Evolutionary conservation across 176 grass and related monocot genomes (phyloP).

Genomic region (Lolium perenne): DNA sequence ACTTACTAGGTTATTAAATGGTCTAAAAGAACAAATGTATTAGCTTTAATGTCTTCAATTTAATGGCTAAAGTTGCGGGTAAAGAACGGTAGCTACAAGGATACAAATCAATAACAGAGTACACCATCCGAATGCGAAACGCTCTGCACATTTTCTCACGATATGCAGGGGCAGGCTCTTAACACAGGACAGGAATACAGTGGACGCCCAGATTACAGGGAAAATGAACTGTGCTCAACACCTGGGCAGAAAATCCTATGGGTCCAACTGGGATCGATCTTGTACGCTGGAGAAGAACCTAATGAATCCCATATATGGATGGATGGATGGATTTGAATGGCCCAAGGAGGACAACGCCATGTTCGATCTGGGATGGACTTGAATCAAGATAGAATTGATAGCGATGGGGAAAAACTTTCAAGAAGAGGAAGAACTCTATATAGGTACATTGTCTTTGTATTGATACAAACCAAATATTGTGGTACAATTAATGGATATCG

Average conservation of each 20-base stretch:
- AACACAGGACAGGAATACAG: not conserved
- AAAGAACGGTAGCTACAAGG: not conserved
- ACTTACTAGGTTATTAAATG: not conserved
- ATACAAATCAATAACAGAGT: slow-evolving; percentile 1
- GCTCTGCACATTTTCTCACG: not conserved
- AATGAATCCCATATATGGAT: not conserved
- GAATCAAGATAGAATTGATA: not conserved
- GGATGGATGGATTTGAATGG: not conserved
- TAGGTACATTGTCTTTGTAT: not conserved
- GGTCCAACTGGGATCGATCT: not conserved
- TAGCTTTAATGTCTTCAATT: not conserved
- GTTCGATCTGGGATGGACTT: not conserved
- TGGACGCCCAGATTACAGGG: not conserved
- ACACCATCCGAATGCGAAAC: not conserved
- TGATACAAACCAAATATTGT: not conserved
- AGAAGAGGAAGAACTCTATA: not conserved
- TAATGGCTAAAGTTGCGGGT: not conserved
- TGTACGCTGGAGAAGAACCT: not conserved
- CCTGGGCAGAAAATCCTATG: not conserved
- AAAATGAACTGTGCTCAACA: not conserved
- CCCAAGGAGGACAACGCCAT: not conserved
- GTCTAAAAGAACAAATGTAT: not conserved
- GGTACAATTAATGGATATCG: not conserved
- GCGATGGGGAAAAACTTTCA: not conserved
- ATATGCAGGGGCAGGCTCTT: slow-evolving; percentile 5